Evolutionary conservation across 257 asterid species (phyloP).

Genomic region (Solanum verrucosum): DNA sequence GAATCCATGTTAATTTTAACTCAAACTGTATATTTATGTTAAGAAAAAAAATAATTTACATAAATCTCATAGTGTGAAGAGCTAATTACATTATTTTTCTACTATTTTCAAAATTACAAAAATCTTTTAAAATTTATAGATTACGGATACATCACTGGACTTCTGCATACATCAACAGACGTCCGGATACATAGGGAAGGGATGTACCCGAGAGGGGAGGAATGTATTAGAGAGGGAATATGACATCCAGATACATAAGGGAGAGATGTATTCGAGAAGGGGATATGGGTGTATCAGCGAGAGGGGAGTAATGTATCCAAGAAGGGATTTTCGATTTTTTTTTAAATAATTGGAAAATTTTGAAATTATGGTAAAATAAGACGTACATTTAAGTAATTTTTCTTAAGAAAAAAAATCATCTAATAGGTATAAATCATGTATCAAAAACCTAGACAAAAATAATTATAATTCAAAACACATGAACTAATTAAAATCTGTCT

Average conservation of each 20-base stretch:
- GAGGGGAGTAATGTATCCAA: not conserved
- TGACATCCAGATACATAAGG: not conserved
- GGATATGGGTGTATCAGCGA: not conserved
- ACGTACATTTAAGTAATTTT: no score
- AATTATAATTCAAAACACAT: not conserved
- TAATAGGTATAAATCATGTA: no score
- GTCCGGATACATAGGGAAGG: not conserved
- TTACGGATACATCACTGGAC: not conserved
- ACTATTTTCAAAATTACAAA: not conserved
- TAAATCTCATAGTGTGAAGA: not conserved
- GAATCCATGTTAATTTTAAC: not conserved
- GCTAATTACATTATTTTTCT: no score
- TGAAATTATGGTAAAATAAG: no score
- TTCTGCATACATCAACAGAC: not conserved
- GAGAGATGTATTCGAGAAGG: not conserved
- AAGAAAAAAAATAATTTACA: no score
- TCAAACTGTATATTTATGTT: not conserved
- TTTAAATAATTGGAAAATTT: no score
- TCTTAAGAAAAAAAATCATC: not conserved
- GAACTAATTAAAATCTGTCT: not conserved
- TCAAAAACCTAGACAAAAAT: not conserved
- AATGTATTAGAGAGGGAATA: not conserved
- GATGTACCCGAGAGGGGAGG: not conserved
- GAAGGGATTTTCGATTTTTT: not conserved
- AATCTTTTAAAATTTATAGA: no score